Conservation (phyloP, 495 filamentous ascomycete species). For the Entonaema liquescens region DNA sequence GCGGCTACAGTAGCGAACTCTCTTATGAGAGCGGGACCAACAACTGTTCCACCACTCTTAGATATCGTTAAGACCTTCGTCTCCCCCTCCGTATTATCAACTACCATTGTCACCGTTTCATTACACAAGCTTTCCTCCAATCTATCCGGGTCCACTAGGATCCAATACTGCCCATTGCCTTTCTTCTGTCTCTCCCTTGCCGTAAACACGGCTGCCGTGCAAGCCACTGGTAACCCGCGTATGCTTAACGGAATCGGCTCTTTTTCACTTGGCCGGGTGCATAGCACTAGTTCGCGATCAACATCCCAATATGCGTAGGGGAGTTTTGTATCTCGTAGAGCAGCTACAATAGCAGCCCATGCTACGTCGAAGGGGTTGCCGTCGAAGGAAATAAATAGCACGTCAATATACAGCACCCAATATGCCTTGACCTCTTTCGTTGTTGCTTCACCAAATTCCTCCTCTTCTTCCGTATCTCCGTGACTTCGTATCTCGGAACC, state of each 20-base stretch:
- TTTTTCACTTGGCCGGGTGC: slow-evolving; percentile 61
- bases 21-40: slow-evolving; percentile 51
- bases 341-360: slow-evolving; percentile 84
- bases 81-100: slow-evolving; percentile 66
- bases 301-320: slow-evolving; percentile 86
- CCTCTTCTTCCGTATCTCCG: slow-evolving; percentile 51
- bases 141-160: slow-evolving; percentile 87
- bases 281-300: slow-evolving; percentile 80
- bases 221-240: slow-evolving; percentile 72
- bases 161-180: slow-evolving; percentile 67
- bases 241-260: slow-evolving; percentile 61
- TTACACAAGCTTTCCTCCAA: slow-evolving; percentile 85
- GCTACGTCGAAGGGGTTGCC: slow-evolving; percentile 91
- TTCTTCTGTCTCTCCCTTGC: slow-evolving; percentile 65
- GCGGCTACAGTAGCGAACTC: slow-evolving; percentile 52
- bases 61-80: slow-evolving; percentile 73
- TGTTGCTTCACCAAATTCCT: slow-evolving; percentile 31
- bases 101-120: slow-evolving; percentile 76
- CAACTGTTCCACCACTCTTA: slow-evolving; percentile 77
- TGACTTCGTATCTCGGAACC: slow-evolving; percentile 52
- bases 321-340: slow-evolving; percentile 80
- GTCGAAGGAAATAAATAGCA: slow-evolving; percentile 88
- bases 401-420: slow-evolving; percentile 93
- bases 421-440: slow-evolving; percentile 75
- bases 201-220: slow-evolving; percentile 77